Conservation (phyloP, 2,329 filamentous ascomycete species). For the Ophiocordyceps sinensis region DNA sequence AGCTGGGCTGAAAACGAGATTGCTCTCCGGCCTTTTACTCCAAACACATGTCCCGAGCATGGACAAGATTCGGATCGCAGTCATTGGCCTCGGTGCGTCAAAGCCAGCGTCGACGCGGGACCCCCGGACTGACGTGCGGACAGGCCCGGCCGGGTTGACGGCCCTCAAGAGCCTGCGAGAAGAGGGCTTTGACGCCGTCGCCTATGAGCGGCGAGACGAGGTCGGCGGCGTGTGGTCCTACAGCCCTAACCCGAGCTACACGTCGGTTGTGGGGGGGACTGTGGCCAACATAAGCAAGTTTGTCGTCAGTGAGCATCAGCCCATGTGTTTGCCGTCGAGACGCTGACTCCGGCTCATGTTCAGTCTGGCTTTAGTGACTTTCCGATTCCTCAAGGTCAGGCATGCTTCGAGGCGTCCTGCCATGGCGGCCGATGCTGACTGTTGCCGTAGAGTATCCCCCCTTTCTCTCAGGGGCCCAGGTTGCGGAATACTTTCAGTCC, state of each 20-base stretch:
- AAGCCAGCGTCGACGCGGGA: not conserved
- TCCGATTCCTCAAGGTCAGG: conserved; percentile 15
- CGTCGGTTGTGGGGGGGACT: conserved; percentile 1
- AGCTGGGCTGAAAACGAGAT: not conserved
- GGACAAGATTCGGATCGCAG: conserved; percentile 6
- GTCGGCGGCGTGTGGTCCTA: conserved; percentile 26
- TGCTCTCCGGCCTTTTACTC: not conserved
- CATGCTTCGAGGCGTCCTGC: not conserved
- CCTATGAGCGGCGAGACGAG: conserved; percentile 25
- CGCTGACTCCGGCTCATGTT: not conserved
- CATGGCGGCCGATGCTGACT: not conserved
- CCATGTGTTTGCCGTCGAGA: too few species aligned
- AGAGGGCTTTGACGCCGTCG: conserved; percentile 27
- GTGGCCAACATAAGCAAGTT: conserved; percentile 5
- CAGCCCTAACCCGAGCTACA: not conserved
- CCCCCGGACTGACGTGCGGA: not conserved
- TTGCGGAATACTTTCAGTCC: conserved; percentile 18
- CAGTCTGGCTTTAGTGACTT: conserved; percentile 22
- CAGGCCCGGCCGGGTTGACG: conserved; percentile 3
- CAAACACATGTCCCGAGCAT: not conserved
- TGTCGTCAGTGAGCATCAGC: not conserved
- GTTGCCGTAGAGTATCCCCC: conserved; percentile 5
- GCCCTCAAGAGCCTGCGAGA: conserved; percentile 24
- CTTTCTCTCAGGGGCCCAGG: conserved; percentile 10
- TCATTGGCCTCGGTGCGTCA: conserved; percentile 14